Evolutionary conservation across 1,139 yeast species (phyloP).

Genomic region (Pichia sp.): DNA sequence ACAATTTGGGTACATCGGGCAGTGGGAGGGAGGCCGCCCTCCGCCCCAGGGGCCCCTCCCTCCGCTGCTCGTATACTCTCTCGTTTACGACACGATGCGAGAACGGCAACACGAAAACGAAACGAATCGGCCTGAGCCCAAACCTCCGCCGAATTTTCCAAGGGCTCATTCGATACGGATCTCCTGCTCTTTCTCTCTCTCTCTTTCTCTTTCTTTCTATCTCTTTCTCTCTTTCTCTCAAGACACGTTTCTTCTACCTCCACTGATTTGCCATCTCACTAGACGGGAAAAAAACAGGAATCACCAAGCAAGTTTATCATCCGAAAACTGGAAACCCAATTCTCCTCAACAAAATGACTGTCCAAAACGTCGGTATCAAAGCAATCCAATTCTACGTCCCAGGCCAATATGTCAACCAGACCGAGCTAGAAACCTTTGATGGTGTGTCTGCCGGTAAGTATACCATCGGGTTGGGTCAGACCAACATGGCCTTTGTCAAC

Average conservation of each 20-base stretch:
- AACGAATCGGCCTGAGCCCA: not conserved
- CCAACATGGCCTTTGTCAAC: slow-evolving; percentile 94
- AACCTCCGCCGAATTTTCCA: not conserved
- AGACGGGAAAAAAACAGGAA: not conserved
- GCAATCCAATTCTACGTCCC: slow-evolving; percentile 93
- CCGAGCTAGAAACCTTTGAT: slow-evolving; percentile 79
- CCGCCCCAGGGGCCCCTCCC: not conserved
- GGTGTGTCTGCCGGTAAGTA: slow-evolving; percentile 91
- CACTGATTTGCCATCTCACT: not conserved
- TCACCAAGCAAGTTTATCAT: not conserved
- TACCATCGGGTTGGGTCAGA: slow-evolving; percentile 98
- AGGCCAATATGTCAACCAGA: slow-evolving; percentile 75
- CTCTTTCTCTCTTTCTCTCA: no score
- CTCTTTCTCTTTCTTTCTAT: no score
- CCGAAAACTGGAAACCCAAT: not conserved
- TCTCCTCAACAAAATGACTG: slow-evolving; percentile 13
- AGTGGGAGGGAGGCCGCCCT: not conserved
- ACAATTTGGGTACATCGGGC: not conserved
- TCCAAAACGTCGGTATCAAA: slow-evolving; percentile 90
- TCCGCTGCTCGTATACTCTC: not conserved
- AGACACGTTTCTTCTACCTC: not conserved
- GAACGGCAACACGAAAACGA: not conserved
- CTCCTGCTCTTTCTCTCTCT: not conserved
- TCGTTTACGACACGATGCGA: not conserved
- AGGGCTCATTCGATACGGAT: not conserved